Evolutionary conservation across 371 early-diverging fungal species (phyloP), one percentile per base, ranked within the genome.

Genomic region (Dichotomocladium elegans): DNA sequence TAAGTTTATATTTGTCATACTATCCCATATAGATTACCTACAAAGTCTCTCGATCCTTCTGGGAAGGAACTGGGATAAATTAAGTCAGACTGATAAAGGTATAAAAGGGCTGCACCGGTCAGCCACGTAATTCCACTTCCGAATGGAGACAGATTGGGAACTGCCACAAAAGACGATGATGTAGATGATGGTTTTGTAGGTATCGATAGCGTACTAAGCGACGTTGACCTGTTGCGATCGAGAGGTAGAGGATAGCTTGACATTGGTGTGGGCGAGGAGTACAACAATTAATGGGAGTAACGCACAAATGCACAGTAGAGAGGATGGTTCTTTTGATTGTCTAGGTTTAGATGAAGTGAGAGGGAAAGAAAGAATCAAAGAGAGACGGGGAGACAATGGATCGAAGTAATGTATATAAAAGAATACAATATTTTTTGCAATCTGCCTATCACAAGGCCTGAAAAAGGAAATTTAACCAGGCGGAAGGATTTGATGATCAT

Each of bases 1-100:
- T 25, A 14, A 21, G 2, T 15, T 4, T 14, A 24, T 22, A 14
- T 34, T 34, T 21, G 3, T 40, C 42, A 12, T 47, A 35, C 14
- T 11, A 6, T 41, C 11, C 10, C 15, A 9, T 21, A 17, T 12
- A 31, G 14, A 33, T 34, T 11, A 1, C 53, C 60, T 70, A 74
- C 74, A 25, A 64, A 61, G 33, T 61, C 41, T 50, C 74, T 52
- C 42, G 74, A 74, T 15, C 74, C 74, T 42, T 61, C 58, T 19
- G 74, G 74, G 47, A 74, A 74, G 17, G 66, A 66, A 45, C 71
- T 58, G n/a, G 74, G 66, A 53, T 74, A 74, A 12, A 74, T 47
- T 49, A 74, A 52, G 22, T 74, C 71, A 40, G 69, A 70, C 57
- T 74, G 74, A 48, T 66, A 74, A 10, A 66, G 49, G 56, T 74